phyloP scores from a whole-genome alignment of 176 grass and related monocot genomes.

The Thalia dealbata region DNA sequence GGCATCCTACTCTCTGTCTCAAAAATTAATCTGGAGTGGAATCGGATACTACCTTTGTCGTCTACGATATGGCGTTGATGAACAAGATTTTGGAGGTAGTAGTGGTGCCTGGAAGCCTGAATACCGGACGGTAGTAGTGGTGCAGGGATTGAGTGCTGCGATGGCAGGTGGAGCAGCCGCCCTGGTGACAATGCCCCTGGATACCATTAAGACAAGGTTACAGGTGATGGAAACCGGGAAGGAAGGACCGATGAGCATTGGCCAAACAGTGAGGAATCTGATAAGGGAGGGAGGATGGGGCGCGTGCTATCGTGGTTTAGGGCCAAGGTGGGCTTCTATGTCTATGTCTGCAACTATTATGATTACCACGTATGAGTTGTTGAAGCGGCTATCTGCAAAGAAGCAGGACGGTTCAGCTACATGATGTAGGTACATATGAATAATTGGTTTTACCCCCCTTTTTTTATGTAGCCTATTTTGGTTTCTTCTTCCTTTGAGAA shows the following conservation, averaged over 20 bases:
- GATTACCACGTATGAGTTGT: conserved; percentile 16
- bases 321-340: conserved; percentile 18
- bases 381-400: conserved; percentile 14
- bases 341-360: conserved; percentile 12
- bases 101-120: background rate
- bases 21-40: conserved; percentile 15
- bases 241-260: conserved; percentile 7
- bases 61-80: background rate
- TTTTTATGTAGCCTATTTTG: background rate
- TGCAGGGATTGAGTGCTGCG: conserved; percentile 11
- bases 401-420: background rate
- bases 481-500: background rate
- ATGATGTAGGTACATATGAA: conserved; percentile 9
- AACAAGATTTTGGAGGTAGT: background rate
- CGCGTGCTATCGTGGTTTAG: conserved; percentile 15
- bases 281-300: conserved; percentile 14
- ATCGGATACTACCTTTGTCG: conserved; percentile 9
- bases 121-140: conserved; percentile 7
- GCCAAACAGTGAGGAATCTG: conserved; percentile 5
- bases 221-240: conserved; percentile 13
- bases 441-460: background rate
- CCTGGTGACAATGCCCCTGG: conserved; percentile 12
- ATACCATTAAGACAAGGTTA: conserved; percentile 10
- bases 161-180: conserved; percentile 11
- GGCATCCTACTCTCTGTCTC: conserved; percentile 17